phyloP scores from a whole-genome alignment of 2,329 filamentous ascomycete species.

The Aspergillus sp. region DNA sequence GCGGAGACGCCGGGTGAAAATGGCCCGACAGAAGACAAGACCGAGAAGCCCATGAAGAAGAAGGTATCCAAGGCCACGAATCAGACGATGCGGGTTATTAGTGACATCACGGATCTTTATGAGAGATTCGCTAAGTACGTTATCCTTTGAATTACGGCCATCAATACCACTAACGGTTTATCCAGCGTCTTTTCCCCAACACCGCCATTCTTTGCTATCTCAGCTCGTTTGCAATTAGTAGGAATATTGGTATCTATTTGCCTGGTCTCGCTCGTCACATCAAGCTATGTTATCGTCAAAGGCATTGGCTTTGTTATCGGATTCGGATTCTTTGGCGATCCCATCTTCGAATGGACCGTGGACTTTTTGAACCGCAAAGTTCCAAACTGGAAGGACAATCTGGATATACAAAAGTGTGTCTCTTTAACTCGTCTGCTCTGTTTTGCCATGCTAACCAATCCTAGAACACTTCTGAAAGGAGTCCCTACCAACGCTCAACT shows the following conservation, averaged over 20 bases:
- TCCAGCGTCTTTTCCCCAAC: slow-evolving; percentile 54
- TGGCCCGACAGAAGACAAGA: slow-evolving; percentile 6
- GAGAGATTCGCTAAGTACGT: slow-evolving; percentile 56
- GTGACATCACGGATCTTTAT: slow-evolving; percentile 46
- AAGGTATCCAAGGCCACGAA: slow-evolving; percentile 11
- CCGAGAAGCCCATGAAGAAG: slow-evolving; percentile 42
- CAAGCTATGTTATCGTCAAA: slow-evolving; percentile 59
- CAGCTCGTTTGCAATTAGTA: slow-evolving; percentile 51
- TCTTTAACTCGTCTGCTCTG: too few species aligned
- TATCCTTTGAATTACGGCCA: neutral
- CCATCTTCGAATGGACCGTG: slow-evolving; percentile 57
- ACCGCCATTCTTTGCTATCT: slow-evolving; percentile 52
- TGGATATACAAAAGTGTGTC: slow-evolving; percentile 60
- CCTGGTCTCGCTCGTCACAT: slow-evolving; percentile 47
- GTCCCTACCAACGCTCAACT: slow-evolving; percentile 83
- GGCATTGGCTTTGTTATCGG: slow-evolving; percentile 59
- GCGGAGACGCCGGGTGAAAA: neutral
- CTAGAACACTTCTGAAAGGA: slow-evolving; percentile 63
- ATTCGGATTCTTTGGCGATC: slow-evolving; percentile 73
- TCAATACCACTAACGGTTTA: neutral
- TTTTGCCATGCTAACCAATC: slow-evolving; percentile 7
- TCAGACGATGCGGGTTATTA: slow-evolving; percentile 4
- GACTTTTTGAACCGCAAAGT: slow-evolving; percentile 44
- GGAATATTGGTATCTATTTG: slow-evolving; percentile 48
- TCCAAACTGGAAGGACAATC: slow-evolving; percentile 67